Base-by-base conservation (phyloP, 1,284 basidiomycete species). In the Lentinula novae-zelandiae region DNA sequence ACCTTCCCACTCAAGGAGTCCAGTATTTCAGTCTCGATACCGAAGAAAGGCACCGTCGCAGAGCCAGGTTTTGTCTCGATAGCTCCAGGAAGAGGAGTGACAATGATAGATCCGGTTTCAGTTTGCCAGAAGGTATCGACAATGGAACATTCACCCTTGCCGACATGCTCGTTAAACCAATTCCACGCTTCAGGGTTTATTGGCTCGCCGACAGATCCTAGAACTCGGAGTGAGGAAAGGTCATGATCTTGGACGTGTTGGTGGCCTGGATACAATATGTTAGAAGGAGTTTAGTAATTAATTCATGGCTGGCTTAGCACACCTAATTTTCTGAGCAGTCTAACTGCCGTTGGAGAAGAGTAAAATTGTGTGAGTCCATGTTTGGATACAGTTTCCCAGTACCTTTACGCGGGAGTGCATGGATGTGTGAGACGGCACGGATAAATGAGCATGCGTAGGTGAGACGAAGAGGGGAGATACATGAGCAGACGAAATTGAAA, bases 161-260 rank as follows among this genome's bases (percentile, higher is more conserved):
- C 97, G 60, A 98, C 95, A 71, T 94, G 86, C 70, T 98, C 94
- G 75, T 94, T 92, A 79, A 96, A 98, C 96, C 96, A 98, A 71
- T 96, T 86, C 96, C 97, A 98, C 3, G 96, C 97, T 75, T 98
- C 96, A 33, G 96, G 96, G 78, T 98, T 98, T 81, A 99, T 98
- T 5, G 97, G 97, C 78, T 99, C 96, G 58, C 96, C 97, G 59
- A 99, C 96, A 62, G 84, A 89, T 36, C 96, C 96, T 44, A 99
- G 82, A 20, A 97, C 91, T 63, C 96, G 88, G 63, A 99, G 77
- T 38, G 85, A 86, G 67, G 82, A 86, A 39, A 98, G 83, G 74
- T 98, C 94, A 76, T 96, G 84, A 42, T 84, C 80, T 71, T 93
- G 82, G 65, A 96, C 93, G 72, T 95, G 90, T 62, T 96, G 89